A percentile compares a stretch with the other conserved stretches of the same genome.
Evolutionary conservation across 1,284 basidiomycete species (phyloP).

Genomic region (Naganishia cerealis): DNA sequence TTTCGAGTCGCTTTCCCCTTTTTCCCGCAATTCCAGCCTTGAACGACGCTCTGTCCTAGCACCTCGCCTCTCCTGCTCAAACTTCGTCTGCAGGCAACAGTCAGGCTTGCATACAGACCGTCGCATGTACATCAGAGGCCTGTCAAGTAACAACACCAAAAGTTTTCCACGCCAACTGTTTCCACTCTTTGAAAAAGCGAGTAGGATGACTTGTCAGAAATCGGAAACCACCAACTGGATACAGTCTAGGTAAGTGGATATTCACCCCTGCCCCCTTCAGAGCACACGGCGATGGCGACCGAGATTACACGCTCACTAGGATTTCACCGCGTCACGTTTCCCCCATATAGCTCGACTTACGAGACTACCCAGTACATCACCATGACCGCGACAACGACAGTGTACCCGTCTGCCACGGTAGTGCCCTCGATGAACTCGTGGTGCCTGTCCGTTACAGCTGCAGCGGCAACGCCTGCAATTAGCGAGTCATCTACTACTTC

Average conservation of each 20-base stretch:
- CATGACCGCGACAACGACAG: not conserved
- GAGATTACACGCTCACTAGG: not conserved
- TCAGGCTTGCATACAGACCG: too few species aligned
- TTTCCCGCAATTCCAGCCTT: too few species aligned
- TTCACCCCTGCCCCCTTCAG: not conserved
- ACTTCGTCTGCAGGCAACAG: too few species aligned
- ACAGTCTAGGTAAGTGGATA: slow-evolving; percentile 1
- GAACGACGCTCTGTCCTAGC: too few species aligned
- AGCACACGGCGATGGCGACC: not conserved
- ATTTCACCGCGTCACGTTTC: not conserved
- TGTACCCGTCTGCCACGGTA: not conserved
- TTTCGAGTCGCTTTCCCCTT: too few species aligned
- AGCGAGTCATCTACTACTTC: not conserved
- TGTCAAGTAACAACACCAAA: too few species aligned
- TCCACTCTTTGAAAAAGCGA: too few species aligned
- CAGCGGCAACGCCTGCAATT: not conserved
- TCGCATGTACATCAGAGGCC: too few species aligned
- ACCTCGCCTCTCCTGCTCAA: too few species aligned
- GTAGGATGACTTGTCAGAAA: slow-evolving; percentile 8
- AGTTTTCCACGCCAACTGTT: too few species aligned
- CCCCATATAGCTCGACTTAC: not conserved
- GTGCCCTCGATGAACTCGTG: not conserved
- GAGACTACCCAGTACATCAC: slow-evolving; percentile 4
- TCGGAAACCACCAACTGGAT: not conserved
- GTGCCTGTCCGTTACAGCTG: not conserved